Evolutionary conservation across 1,139 yeast species (phyloP).

Genomic region (Sugiyamaella xylanicola): DNA sequence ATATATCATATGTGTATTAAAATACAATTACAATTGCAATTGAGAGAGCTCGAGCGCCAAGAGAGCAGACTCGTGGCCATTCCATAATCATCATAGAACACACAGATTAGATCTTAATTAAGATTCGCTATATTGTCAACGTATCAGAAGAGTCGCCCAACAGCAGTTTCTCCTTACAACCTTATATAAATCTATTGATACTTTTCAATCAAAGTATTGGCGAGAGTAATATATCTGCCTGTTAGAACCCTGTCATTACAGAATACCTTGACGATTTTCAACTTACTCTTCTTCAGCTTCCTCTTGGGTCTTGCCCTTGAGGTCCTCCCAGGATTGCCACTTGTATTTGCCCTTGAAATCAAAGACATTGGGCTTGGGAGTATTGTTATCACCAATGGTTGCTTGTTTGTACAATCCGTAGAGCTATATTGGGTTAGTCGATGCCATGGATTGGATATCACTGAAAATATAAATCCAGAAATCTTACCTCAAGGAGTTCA

Average conservation of each 20-base stretch:
- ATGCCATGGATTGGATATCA: not conserved
- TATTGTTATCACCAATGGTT: slow-evolving; percentile 90
- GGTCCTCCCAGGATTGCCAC: slow-evolving; percentile 95
- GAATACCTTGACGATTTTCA: too few species aligned
- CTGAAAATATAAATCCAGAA: not conserved
- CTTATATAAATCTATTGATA: too few species aligned
- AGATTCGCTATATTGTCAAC: too few species aligned
- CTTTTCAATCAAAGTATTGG: slow-evolving; percentile 7
- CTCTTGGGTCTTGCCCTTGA: slow-evolving; percentile 81
- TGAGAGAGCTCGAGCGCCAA: too few species aligned
- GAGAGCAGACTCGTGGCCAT: too few species aligned
- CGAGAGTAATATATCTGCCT: not conserved
- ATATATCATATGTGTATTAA: too few species aligned
- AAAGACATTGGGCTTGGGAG: slow-evolving; percentile 77
- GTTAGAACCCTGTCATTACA: too few species aligned
- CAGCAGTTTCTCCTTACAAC: too few species aligned
- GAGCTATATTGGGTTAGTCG: slow-evolving; percentile 43
- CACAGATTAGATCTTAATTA: too few species aligned
- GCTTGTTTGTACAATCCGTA: slow-evolving; percentile 97
- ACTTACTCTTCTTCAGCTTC: slow-evolving; percentile 76
- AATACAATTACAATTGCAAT: too few species aligned
- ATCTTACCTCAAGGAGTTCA: slow-evolving; percentile 62
- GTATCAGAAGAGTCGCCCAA: too few species aligned
- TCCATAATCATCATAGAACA: too few species aligned
- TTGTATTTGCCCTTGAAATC: slow-evolving; percentile 95